A percentile compares a stretch with the other conserved stretches of the same genome.
phyloP scores from a whole-genome alignment of 805 yeast genomes.

The Komagataella kurtzmanii region DNA sequence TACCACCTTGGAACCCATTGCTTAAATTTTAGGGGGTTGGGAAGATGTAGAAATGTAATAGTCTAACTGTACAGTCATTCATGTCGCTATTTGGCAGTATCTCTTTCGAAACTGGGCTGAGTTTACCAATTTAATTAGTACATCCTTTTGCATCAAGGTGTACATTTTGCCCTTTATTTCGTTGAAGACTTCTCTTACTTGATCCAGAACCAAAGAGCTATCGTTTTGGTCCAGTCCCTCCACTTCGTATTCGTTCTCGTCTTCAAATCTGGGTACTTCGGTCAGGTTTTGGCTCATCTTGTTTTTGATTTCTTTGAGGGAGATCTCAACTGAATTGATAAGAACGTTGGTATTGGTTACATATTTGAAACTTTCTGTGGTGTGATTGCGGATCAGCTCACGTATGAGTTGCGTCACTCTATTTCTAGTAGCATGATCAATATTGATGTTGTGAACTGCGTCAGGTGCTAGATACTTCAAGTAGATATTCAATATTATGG shows the following conservation, averaged over 20 bases:
- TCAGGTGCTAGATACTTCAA: constrained; percentile 51
- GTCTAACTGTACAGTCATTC: background rate
- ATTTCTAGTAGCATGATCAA: constrained; percentile 39
- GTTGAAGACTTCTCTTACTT: constrained; percentile 29
- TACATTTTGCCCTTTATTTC: constrained; percentile 35
- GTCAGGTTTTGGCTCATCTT: background rate
- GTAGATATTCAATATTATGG: constrained; percentile 51
- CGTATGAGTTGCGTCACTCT: constrained; percentile 13
- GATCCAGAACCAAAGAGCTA: constrained; percentile 22
- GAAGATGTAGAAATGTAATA: background rate
- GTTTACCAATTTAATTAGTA: constrained; percentile 53
- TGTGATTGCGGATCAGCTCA: background rate
- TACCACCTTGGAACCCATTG: constrained; percentile 71
- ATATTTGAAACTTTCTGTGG: background rate
- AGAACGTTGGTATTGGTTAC: background rate
- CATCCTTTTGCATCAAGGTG: constrained; percentile 56
- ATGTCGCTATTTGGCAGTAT: background rate
- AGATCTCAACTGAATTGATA: background rate
- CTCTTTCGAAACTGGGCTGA: constrained; percentile 19
- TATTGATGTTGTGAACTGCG: constrained; percentile 59
- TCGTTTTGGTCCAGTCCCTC: constrained; percentile 13
- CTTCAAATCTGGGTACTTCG: background rate
- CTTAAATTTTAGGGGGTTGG: constrained; percentile 13
- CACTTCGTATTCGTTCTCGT: background rate
- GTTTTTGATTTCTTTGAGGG: background rate